Evolutionary conservation across 2,329 filamentous ascomycete genomes (phyloP), one percentile per base, ranked within the genome.

Genomic region (Xylaria arbuscula): DNA sequence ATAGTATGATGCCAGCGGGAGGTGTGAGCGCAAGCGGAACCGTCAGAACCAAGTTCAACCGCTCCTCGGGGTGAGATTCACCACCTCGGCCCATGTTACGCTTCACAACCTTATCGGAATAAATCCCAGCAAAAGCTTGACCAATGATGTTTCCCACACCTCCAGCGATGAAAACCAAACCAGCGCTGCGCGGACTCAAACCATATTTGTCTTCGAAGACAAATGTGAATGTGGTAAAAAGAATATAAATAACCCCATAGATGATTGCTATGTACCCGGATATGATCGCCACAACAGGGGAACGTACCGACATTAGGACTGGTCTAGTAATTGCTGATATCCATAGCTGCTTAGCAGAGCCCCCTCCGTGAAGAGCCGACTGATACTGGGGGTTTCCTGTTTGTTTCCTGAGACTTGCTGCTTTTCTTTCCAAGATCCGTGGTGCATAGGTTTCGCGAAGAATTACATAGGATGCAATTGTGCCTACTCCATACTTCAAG

Each of bases 161-260:
- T 76, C 77, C 83, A 63, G 89, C 87, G 0, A 89, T 84, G n/a
- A 86, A 88, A 24, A 87, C 80, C 47, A 92, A 80, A 1, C 80
- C 83, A 9, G 78, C 78, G 28, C 78, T 76, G 1, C 81, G 80
- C 17, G 79, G 80, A 22, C 77, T 77, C 75, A 89, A 89, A 51
- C 80, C 78, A 71, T 89, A 89, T 28, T 81, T 76, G 1, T 80
- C 76, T 38, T 83, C 76, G 69, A 85, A 89, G 0, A 89, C 85
- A 1, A 83, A 76, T 0, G 84, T 81, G 64, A 88, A 85, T 1
- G 86, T 87, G 1, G 86, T 86, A 72, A 89, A 84, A n/a, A 88
- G 77, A 0, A 80, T 83, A 74, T 88, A 90, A 0, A 89, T 73
- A 48, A 87, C 84, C 1, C 86, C 87, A 71, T 88, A 90, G 0